A percentile compares a stretch with the other conserved stretches of the same genome.
These are phyloP conservation scores for Sporothrix variecibatus DNA, from an alignment of 2,329 filamentous ascomycete species.

Conservation along the genomic window DNA sequence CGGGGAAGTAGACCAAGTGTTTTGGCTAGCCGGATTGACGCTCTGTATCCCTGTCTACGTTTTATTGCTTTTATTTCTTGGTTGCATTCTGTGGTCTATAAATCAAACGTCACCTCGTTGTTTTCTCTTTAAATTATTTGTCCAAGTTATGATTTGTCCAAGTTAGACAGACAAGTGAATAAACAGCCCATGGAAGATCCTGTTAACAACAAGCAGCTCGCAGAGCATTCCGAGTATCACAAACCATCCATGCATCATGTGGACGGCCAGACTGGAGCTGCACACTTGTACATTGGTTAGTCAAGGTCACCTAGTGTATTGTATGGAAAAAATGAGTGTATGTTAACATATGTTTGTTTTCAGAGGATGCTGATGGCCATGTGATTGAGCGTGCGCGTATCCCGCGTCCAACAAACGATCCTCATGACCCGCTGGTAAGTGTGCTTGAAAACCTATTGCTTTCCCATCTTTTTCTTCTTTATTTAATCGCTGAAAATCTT, in stretches of 20 bases:
- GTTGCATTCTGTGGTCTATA: background rate
- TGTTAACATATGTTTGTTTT: background rate
- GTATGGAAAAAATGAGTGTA: background rate
- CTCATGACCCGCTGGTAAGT: constrained; percentile 4
- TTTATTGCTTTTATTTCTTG: background rate
- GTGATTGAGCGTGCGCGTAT: constrained; percentile 5
- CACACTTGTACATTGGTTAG: constrained; percentile 8
- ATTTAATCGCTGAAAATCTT: background rate
- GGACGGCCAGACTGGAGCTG: background rate
- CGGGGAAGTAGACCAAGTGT: background rate
- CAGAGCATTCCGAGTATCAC: constrained; percentile 10
- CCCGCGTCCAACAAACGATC: constrained; percentile 3
- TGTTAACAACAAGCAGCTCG: constrained; percentile 1
- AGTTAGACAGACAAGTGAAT: background rate
- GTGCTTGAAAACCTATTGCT: background rate
- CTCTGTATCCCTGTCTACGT: background rate
- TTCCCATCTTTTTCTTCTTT: background rate
- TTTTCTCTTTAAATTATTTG: background rate
- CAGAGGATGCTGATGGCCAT: constrained; percentile 11
- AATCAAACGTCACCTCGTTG: background rate
- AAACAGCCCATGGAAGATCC: background rate
- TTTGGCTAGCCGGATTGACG: background rate
- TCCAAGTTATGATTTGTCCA: background rate
- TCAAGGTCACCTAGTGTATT: background rate
- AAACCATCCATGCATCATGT: background rate